Evolutionary conservation across 371 early-diverging fungal species (phyloP), one percentile per base, ranked within the genome.

Genomic region (Mucor ambiguus): DNA sequence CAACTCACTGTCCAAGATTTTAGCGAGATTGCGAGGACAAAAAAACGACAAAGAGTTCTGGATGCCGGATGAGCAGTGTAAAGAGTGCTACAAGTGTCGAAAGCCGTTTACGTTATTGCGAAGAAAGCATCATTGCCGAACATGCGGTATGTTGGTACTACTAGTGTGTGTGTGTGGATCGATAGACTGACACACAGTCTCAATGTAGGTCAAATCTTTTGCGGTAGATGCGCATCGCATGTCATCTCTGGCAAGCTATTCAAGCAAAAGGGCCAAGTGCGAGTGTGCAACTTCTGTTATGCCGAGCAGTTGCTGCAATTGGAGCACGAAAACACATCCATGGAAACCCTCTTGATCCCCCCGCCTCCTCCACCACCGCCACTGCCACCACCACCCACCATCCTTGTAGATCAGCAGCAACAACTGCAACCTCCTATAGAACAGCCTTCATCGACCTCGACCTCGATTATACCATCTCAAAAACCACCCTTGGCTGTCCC

Each of bases 51-150:
- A 85, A 67, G 90, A 90, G 56, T 92, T 89, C 69, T 93, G 95
- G 95, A 94, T 94, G 93, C 84, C 88, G 33, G 95, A 94, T 69
- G 95, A 93, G 52, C 84, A 85, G 52, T 89, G 88, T 63, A 90
- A 90, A 66, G 91, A 91, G 69, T 95, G 95, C 74, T 94, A 91
- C 78, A 89, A 92, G 22, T 95, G 95, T 73, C 88, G 89, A 57
- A 82, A 78, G 35, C 82, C 89, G 0, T 95, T 95, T 73, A 87
- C 87, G 14, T 63, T 88, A 3, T 85, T 92, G 60, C 80, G 92
- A 46, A 76, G 95, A 56, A 89, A 87, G 64, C 95, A 95, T 68
- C 95, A 95, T 68, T 95, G 95, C 70, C 87, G 95, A 18, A 88
- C 92, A 33, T 95, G 95, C 77, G 93, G 92, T 87, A 83, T 65